Evolutionary conservation across 331 rosid genomes (phyloP), one percentile per base, ranked within the genome.

Genomic region (Quercus lobata): DNA sequence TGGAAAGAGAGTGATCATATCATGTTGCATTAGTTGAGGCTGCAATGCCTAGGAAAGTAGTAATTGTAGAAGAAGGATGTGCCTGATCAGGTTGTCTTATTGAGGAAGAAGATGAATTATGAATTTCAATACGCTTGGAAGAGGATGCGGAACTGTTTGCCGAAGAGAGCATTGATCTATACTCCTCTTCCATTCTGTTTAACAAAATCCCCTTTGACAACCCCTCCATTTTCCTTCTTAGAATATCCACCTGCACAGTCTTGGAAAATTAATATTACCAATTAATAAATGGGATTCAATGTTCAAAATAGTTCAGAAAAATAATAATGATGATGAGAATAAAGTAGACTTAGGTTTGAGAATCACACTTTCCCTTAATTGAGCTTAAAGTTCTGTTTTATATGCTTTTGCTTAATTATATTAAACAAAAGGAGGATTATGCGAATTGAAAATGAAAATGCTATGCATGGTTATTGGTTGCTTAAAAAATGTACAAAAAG

Each of bases 151-250:
- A 91, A 57, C 81, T 78, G 76, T 72, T 92, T 72, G 92, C 88
- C 25, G 93, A 80, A 24, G 88, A 92, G 35, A 89, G 88, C 86
- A 90, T 78, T 18, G 99, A 93, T n/a, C 93, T 88, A 75, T 90
- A 95, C 76, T 93, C 98, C 83, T 95, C 97, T 86, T 89, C 90
- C 93, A 95, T 95, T 83, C 89, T 91, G 81, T 89, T 90, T 41
- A 95, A 83, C 66, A 93, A 82, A 71, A 87, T 82, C 61, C 98
- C 99, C 74, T 88, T 88, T 30, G 99, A 95, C 80, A 93, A 76
- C 69, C 90, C 94, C 74, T 95, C 98, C 99, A 95, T 91, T 86
- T 90, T 95, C 81, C 91, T 91, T 79, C 89, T 90, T 81, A 95
- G 76, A 75, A 93, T 88, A 78, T 95, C 99, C 79, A 91, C 98